Percentiles rank a stretch among this genome's conserved stretches.
phyloP scores from a whole-genome alignment of 148 eudicot genomes.

The Oxyria digyna region DNA sequence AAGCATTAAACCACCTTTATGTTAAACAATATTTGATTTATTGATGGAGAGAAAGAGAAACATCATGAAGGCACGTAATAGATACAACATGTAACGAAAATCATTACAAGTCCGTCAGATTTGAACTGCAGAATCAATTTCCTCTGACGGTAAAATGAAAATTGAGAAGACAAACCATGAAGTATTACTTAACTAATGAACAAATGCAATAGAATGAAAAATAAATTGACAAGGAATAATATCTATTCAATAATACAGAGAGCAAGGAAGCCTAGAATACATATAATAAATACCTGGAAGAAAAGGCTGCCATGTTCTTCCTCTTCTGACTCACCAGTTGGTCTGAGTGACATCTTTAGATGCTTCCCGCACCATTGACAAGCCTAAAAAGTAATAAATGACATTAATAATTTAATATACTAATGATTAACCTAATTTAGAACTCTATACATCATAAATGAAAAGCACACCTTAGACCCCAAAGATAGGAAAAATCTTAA shows the following conservation, averaged over 20 bases:
- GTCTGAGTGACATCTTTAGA: constrained; percentile 79
- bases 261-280: not conserved
- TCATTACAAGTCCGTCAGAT: not conserved
- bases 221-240: not conserved
- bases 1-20: not conserved
- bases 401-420: not conserved
- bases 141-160: not conserved
- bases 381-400: constrained; percentile 33
- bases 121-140: not conserved
- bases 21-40: not conserved
- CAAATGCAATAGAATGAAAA: not conserved
- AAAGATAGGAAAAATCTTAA: constrained; percentile 39
- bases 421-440: constrained; percentile 5
- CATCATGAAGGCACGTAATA: not conserved
- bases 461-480: constrained; percentile 53
- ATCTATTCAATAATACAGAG: not conserved
- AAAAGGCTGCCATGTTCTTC: constrained; percentile 62
- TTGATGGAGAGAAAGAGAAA: not conserved
- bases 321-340: constrained; percentile 67
- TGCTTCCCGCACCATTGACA: constrained; percentile 81
- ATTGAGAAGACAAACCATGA: not conserved
- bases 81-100: not conserved
- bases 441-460: not conserved
- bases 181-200: not conserved
- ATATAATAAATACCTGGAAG: constrained; percentile 35